Evolutionary conservation across 352 stramenopile species (phyloP).

Genomic region (Phytopythium sindhum): DNA sequence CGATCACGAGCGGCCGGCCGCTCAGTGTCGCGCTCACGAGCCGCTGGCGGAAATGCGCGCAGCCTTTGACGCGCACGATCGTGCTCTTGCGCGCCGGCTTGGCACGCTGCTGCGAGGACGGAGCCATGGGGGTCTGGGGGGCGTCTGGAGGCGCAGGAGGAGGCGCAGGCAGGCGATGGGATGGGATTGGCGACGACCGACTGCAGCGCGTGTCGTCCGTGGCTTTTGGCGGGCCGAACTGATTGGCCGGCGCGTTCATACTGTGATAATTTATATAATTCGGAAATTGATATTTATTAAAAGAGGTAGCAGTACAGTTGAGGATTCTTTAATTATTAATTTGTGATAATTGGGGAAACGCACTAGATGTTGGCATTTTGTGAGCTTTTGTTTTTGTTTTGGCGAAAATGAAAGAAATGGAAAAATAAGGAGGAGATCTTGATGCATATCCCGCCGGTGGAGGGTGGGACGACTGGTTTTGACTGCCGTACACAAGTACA

Average conservation of each 20-base stretch:
- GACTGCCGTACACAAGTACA: no score
- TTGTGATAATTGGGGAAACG: no score
- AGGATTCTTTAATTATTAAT: no score
- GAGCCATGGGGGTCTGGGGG: slow-evolving; percentile 8
- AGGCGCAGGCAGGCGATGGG: slow-evolving; percentile 1
- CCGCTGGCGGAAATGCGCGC: slow-evolving; percentile 93
- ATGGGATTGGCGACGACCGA: not conserved
- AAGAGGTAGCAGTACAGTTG: no score
- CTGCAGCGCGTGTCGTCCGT: not conserved
- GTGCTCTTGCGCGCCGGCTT: slow-evolving; percentile 34
- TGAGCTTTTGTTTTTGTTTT: no score
- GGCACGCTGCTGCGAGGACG: slow-evolving; percentile 11
- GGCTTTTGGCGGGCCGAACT: not conserved
- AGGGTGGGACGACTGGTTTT: no score
- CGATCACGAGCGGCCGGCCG: slow-evolving; percentile 90
- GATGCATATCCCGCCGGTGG: no score
- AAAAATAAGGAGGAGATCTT: no score
- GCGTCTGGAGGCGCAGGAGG: no score
- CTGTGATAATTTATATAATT: not conserved
- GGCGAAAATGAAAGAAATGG: no score
- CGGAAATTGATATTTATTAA: not conserved
- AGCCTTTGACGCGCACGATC: slow-evolving; percentile 66
- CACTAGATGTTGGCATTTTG: no score
- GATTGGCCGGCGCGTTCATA: not conserved
- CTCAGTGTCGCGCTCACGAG: slow-evolving; percentile 92